phyloP scores from a whole-genome alignment of 225 moss, liverwort and hornwort genomes.

The Takakia lepidozioides region DNA sequence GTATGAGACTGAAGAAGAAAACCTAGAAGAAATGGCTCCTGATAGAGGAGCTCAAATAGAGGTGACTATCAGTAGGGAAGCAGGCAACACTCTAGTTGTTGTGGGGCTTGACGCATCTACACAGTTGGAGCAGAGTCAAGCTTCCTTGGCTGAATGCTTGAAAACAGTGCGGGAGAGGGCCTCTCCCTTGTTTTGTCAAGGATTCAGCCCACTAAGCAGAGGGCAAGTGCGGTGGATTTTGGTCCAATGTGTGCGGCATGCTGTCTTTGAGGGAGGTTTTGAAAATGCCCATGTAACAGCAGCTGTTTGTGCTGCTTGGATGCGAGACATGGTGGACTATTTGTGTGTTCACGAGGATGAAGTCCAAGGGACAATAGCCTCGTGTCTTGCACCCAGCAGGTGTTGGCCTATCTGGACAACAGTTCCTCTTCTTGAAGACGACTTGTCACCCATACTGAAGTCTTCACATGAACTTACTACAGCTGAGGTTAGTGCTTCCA shows the following conservation, averaged over 20 bases:
- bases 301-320: constrained; percentile 55
- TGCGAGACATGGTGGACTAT: constrained; percentile 37
- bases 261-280: constrained; percentile 51
- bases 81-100: constrained; percentile 6
- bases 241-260: constrained; percentile 50
- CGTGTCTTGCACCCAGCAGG: constrained; percentile 44
- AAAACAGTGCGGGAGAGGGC: constrained; percentile 29
- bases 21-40: constrained; percentile 21
- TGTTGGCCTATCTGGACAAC: constrained; percentile 72
- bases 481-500: constrained; percentile 28
- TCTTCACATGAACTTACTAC: constrained; percentile 13
- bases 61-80: background rate
- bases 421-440: constrained; percentile 19
- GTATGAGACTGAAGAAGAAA: constrained; percentile 41
- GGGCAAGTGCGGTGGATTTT: constrained; percentile 48
- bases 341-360: constrained; percentile 53
- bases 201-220: constrained; percentile 46
- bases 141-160: constrained; percentile 33
- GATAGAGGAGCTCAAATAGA: background rate
- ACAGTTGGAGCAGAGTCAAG: constrained; percentile 33
- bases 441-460: constrained; percentile 21
- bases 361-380: constrained; percentile 51
- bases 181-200: constrained; percentile 26
- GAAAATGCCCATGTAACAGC: constrained; percentile 23
- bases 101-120: constrained; percentile 16